Evolutionary conservation across 23 red algal species (phyloP).

Genomic region (Agarophyton chilense): DNA sequence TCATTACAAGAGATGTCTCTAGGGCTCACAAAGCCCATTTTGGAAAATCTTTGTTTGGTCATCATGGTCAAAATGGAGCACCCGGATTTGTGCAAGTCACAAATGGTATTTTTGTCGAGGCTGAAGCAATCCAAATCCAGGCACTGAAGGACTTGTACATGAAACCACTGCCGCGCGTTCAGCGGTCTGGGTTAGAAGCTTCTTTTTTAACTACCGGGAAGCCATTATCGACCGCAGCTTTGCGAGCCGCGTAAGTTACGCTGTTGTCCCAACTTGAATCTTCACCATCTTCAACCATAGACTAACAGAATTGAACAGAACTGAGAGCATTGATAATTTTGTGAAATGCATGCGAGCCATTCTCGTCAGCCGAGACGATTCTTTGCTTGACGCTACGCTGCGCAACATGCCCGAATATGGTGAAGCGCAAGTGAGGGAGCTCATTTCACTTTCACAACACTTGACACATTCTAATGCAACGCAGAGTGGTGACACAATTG

Average conservation of each 20-base stretch:
- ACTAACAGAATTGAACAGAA: background rate
- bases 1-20: constrained; percentile 70
- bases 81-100: constrained; percentile 2
- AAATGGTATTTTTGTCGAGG: constrained; percentile 24
- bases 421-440: background rate
- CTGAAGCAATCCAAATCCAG: background rate
- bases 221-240: background rate
- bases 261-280: background rate
- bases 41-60: background rate
- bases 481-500: background rate
- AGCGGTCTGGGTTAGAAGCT: background rate
- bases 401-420: background rate
- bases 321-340: background rate
- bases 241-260: background rate
- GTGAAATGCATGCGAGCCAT: background rate
- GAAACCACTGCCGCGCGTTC: background rate
- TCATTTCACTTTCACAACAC: background rate
- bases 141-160: background rate
- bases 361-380: background rate
- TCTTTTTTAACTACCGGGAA: background rate
- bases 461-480: background rate
- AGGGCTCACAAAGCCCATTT: constrained; percentile 33
- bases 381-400: background rate
- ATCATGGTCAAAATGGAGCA: background rate
- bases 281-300: background rate